Conservation (phyloP, 805 yeast species). For the Teunomyces aglyptinius region DNA sequence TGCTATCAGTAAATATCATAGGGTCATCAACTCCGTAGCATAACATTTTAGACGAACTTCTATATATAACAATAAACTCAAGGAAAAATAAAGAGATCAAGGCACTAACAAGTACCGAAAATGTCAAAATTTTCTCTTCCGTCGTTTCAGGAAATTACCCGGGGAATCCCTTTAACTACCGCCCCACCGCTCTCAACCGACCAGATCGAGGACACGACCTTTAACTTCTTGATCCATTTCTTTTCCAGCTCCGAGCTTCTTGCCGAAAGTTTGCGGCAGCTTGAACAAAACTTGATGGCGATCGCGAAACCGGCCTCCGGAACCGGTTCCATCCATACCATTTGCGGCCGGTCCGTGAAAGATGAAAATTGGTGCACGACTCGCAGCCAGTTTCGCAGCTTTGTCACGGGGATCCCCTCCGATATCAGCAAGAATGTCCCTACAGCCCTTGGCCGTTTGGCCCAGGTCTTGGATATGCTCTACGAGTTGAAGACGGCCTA, state of each 20-base stretch:
- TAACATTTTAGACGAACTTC: neutral
- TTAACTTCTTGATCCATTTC: neutral
- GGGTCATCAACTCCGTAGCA: neutral
- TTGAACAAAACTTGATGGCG: neutral
- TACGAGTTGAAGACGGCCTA: neutral
- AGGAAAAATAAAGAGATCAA: no score
- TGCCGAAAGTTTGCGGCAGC: constrained; percentile 1
- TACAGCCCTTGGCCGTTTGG: constrained; percentile 1
- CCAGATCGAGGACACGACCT: neutral
- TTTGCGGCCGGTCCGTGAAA: neutral
- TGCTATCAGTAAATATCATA: neutral
- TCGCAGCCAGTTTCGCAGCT: neutral
- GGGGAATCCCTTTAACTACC: neutral
- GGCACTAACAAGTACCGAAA: neutral
- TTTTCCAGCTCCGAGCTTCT: constrained; percentile 1
- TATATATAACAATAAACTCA: neutral
- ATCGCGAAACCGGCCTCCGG: neutral
- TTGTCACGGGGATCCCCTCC: neutral
- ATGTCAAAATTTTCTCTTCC: constrained; percentile 3
- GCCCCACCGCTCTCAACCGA: neutral
- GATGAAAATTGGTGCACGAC: neutral
- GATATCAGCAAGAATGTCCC: neutral
- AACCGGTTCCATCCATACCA: neutral
- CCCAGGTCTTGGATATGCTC: constrained; percentile 2
- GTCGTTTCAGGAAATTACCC: constrained; percentile 4